A percentile compares a stretch with the other conserved stretches of the same genome.
These are phyloP conservation scores for Penicillium angulare DNA, from an alignment of 495 filamentous ascomycete genomes.

Conservation along the genomic window DNA sequence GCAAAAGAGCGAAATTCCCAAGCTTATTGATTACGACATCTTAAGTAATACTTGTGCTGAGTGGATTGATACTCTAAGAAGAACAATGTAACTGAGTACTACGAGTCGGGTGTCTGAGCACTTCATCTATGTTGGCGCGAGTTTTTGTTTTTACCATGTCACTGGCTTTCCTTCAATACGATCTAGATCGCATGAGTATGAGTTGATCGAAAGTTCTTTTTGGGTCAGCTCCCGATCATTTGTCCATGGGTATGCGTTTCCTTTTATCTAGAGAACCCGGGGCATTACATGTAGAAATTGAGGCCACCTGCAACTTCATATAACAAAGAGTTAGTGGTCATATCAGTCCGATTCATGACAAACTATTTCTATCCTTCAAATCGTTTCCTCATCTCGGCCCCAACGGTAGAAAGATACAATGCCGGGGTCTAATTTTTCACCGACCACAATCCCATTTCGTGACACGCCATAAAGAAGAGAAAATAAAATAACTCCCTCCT, in stretches of 20 bases:
- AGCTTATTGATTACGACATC: neutral
- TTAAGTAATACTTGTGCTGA: neutral
- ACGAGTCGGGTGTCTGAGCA: neutral
- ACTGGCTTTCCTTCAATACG: too few relatives aligned
- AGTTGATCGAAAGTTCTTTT: too few relatives aligned
- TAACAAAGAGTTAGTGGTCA: slow-evolving; percentile 1
- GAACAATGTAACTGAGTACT: neutral
- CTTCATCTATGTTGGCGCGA: neutral
- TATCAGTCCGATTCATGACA: slow-evolving; percentile 4
- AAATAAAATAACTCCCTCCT: slow-evolving; percentile 21
- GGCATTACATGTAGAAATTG: too few relatives aligned
- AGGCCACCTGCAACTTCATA: too few relatives aligned
- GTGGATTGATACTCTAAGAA: neutral
- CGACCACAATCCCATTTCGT: neutral
- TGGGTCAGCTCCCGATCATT: too few relatives aligned
- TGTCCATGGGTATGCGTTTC: too few relatives aligned
- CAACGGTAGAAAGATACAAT: slow-evolving; percentile 2
- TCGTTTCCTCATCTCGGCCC: slow-evolving; percentile 6
- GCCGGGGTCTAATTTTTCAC: slow-evolving; percentile 1
- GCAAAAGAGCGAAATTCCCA: slow-evolving; percentile 35
- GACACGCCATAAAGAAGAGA: slow-evolving; percentile 24
- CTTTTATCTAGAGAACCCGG: too few relatives aligned
- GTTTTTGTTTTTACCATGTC: too few relatives aligned
- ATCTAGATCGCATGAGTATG: too few relatives aligned
- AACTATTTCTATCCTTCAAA: slow-evolving; percentile 7